Evolutionary conservation across 1,284 basidiomycete genomes (phyloP).

Genomic region (Trichosporon inkin): DNA sequence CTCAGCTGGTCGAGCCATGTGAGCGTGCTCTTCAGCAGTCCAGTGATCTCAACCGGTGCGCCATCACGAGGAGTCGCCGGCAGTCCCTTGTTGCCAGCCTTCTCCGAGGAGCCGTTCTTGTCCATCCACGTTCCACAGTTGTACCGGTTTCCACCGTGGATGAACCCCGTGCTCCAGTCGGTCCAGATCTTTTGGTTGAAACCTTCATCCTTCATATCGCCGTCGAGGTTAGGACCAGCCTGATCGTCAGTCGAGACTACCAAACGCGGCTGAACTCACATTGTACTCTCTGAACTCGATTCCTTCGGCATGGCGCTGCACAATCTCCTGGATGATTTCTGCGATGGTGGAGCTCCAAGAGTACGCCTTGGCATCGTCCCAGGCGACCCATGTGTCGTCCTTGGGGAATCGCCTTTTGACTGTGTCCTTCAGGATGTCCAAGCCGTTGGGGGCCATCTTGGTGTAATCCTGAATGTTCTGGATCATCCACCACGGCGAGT

Average conservation of each 20-base stretch:
- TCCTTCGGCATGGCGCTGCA: slow-evolving; percentile 87
- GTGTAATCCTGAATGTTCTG: slow-evolving; percentile 97
- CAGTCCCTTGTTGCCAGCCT: slow-evolving; percentile 87
- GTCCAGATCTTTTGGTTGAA: slow-evolving; percentile 92
- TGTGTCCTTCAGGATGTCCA: slow-evolving; percentile 70
- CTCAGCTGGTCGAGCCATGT: slow-evolving; percentile 77
- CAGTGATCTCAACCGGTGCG: slow-evolving; percentile 92
- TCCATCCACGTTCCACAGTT: slow-evolving; percentile 81
- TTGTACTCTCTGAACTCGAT: slow-evolving; percentile 95
- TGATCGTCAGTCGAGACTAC: slow-evolving; percentile 20
- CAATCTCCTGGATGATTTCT: slow-evolving; percentile 91
- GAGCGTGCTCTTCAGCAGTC: slow-evolving; percentile 85
- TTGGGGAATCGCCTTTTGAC: slow-evolving; percentile 88
- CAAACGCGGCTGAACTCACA: slow-evolving; percentile 23
- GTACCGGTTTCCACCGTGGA: slow-evolving; percentile 78
- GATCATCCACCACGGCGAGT: slow-evolving; percentile 74
- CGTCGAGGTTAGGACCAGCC: slow-evolving; percentile 89
- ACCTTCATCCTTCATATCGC: slow-evolving; percentile 85
- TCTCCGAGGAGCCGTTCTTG: slow-evolving; percentile 89
- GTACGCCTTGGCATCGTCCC: slow-evolving; percentile 83
- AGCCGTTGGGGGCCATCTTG: slow-evolving; percentile 74
- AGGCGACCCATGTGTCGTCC: slow-evolving; percentile 88
- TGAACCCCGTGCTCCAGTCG: slow-evolving; percentile 89
- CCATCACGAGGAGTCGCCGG: slow-evolving; percentile 95
- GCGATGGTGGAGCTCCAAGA: slow-evolving; percentile 74